A percentile compares a stretch with the other conserved stretches of the same genome.
Evolutionary conservation across 148 eudicot species (phyloP).

Genomic region (Vaccinium macrocarpon): DNA sequence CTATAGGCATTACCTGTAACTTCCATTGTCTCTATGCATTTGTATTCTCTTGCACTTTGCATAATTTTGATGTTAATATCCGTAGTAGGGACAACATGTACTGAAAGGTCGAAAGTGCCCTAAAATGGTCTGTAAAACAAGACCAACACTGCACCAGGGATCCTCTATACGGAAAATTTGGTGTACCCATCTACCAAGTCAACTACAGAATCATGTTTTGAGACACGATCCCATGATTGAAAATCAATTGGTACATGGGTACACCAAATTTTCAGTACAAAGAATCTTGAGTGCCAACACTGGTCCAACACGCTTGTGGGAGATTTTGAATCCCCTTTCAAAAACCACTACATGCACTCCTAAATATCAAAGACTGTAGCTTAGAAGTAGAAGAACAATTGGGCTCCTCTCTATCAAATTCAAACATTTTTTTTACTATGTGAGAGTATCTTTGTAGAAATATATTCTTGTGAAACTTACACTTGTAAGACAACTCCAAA

Average conservation of each 20-base stretch:
- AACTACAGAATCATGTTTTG: no score
- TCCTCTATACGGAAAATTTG: no score
- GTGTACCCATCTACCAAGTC: no score
- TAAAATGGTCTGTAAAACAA: neutral
- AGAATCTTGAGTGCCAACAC: no score
- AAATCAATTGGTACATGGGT: no score
- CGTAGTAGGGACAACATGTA: neutral
- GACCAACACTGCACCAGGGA: neutral
- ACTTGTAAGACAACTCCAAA: neutral
- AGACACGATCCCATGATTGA: no score
- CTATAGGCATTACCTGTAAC: neutral
- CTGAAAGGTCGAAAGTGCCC: neutral
- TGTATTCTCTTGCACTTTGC: conserved; percentile 2
- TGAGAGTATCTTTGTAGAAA: neutral
- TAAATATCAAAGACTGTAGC: neutral
- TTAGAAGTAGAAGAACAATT: neutral
- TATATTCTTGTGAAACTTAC: neutral
- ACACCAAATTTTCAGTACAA: no score
- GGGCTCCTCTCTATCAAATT: neutral
- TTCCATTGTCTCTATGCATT: conserved; percentile 7
- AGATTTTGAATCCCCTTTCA: neutral
- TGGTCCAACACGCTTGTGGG: neutral
- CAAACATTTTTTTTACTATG: neutral
- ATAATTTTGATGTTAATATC: neutral
- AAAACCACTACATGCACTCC: neutral